Evolutionary conservation across 805 yeast species (phyloP).

Genomic region (Starmera pachycereana): DNA sequence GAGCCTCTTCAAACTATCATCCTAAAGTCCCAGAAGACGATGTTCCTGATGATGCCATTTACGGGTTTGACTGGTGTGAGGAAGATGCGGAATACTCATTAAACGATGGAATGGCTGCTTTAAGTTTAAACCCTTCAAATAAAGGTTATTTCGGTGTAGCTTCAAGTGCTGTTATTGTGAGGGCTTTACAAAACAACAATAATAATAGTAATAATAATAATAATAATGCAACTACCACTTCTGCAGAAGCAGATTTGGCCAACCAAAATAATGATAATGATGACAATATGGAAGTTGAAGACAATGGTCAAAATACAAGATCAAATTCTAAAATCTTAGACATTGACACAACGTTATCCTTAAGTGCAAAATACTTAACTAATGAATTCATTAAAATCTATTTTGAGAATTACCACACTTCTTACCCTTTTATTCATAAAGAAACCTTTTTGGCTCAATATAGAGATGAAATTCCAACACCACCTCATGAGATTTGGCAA

Average conservation of each 20-base stretch:
- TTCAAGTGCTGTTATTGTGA: conserved; percentile 45
- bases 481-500: conserved; percentile 39
- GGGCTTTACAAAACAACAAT: conserved; percentile 28
- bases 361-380: conserved; percentile 19
- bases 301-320: conserved; percentile 15
- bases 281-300: conserved; percentile 1
- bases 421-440: conserved; percentile 51
- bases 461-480: conserved; percentile 29
- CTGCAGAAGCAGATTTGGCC: conserved; percentile 16
- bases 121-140: conserved; percentile 37
- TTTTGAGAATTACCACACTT: conserved; percentile 48
- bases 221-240: conserved; percentile 1
- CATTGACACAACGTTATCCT: conserved; percentile 16
- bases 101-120: conserved; percentile 58
- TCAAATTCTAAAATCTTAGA: conserved; percentile 14
- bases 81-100: conserved; percentile 29
- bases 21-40: conserved; percentile 23
- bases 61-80: conserved; percentile 54
- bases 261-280: conserved; percentile 10
- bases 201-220: too few species aligned
- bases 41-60: conserved; percentile 33
- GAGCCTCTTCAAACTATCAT: conserved; percentile 8
- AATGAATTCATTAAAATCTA: conserved; percentile 36
- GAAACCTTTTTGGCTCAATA: conserved; percentile 41
- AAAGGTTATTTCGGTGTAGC: conserved; percentile 60